phyloP scores from a whole-genome alignment of 2,329 filamentous ascomycete genomes.

The Curvularia eragrostidis region DNA sequence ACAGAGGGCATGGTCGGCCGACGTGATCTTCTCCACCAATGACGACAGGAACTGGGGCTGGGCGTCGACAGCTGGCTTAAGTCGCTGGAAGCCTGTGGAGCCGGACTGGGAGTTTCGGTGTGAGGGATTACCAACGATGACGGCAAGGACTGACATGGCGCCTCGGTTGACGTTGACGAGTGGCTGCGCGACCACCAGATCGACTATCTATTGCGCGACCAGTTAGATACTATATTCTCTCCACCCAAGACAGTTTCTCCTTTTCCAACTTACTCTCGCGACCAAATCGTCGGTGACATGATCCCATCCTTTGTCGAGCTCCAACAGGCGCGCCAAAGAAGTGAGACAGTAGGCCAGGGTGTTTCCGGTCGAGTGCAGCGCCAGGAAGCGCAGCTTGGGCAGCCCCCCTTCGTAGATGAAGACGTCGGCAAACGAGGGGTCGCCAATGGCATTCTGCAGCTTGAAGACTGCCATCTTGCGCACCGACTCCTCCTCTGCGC shows the following conservation, averaged over 20 bases:
- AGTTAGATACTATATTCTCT: conserved; percentile 19
- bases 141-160: conserved; percentile 95
- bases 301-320: conserved; percentile 98
- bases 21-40: conserved; percentile 88
- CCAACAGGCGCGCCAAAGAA: conserved; percentile 82
- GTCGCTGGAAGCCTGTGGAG: conserved; percentile 83
- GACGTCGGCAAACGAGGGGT: conserved; percentile 93
- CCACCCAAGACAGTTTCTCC: not conserved
- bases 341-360: conserved; percentile 95
- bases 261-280: conserved; percentile 60
- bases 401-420: conserved; percentile 92
- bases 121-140: conserved; percentile 86
- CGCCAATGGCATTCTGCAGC: conserved; percentile 91
- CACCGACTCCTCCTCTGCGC: conserved; percentile 79
- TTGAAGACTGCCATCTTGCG: conserved; percentile 99
- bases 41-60: conserved; percentile 95
- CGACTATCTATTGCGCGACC: conserved; percentile 69
- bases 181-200: conserved; percentile 92
- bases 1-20: conserved; percentile 92
- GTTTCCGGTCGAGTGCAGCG: conserved; percentile 86
- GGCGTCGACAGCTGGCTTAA: conserved; percentile 89
- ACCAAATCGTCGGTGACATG: conserved; percentile 77
- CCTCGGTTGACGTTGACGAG: conserved; percentile 96
- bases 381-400: conserved; percentile 78
- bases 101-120: conserved; percentile 61